Evolutionary conservation across 139 green algal species (phyloP), one percentile per base, ranked within the genome.

Genomic region (Eudorina sp.): DNA sequence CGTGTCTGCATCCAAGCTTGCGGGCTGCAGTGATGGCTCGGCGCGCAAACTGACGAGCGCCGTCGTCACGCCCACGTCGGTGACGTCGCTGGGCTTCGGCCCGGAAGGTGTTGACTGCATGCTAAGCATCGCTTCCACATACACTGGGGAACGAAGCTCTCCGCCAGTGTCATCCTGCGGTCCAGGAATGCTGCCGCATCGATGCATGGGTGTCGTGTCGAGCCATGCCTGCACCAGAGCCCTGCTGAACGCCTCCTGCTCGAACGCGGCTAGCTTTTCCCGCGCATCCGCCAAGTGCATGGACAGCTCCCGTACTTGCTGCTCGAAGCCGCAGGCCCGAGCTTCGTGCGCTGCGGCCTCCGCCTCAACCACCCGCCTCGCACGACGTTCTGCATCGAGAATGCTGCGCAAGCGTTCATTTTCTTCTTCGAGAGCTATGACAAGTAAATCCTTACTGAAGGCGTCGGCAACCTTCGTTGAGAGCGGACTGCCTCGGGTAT

Each of bases 191-290:
- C 36, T n/a, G 69, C 16, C 18, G 69, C 40, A 51, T 13, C 36
- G 36, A 6, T 53, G 34, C 9, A 38, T 19, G 1, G 36, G 25
- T 3, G 69, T 38, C 8, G 69, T n/a, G 7, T 78, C 36, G 8
- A 82, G 43, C 74, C 74, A 82, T 31, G 45, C 7, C 48, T 82
- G 41, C 7, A 82, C 74, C 2, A 55, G 45, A 40, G 74, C 43
- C 25, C 74, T 43, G 46, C 43, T 66, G 46, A 41, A 55, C 14
- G n/a, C 38, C 7, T 29, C 23, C 43, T 80, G 72, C 72, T 58
- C 72, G 13, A 58, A 43, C 27, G 58, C 38, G 8, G 25, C 43
- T 43, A 80, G 25, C 43, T 23, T 38, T 43, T 38, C 41, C 40
- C 38, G 41, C 19, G 72, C 19, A 41, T 80, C 72, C 11, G 43